Evolutionary conservation across 495 filamentous ascomycete species (phyloP), one percentile per base, ranked within the genome.

Genomic region (Astrocystis sublimbata): DNA sequence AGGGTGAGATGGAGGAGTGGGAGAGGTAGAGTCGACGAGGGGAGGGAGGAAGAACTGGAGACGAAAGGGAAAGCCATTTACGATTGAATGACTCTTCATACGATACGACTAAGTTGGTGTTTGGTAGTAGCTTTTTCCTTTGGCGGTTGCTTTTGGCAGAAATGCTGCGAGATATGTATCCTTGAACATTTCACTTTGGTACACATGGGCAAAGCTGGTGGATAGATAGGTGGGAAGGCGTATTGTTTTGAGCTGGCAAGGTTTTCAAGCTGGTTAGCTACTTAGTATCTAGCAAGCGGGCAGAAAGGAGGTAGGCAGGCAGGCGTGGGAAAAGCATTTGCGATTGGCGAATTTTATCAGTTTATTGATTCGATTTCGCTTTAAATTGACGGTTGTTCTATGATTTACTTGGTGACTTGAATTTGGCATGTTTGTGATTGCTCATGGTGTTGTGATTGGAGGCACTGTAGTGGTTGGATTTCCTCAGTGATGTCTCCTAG

Each of bases 291-390:
- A 35, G 30, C 2, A 55, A 41, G 30, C 36, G 12, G 31, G 45
- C 23, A 45, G 21, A 6, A 21, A 47, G 23, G 28, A 47, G 45
- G 45, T 26, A 47, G 45, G 17, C 24, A 38, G 50, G 15, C 19
- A 33, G 50, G 31, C 31, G 30, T 33, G 17, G 47, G 47, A 51
- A 46, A 30, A 51, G 47, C 47, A 51, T 51, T 35, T 50, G 30
- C 47, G 15, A 33, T 51, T 8, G 47, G 47, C 47, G 47, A 35
- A 51, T 30, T n/a, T n/a, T n/a, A 51, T 21, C 47, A 33, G 47
- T 4, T n/a, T 9, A 17, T 23, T 7, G 7, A 45, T 45, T 45
- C n/a, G n/a, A n/a, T n/a, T n/a, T n/a, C n/a, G n/a, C n/a, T n/a
- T n/a, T n/a, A n/a, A n/a, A n/a, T n/a, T n/a, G n/a, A n/a, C n/a